These are phyloP conservation scores for Trichoderma pleuroti DNA, from an alignment of 2,329 filamentous ascomycete genomes.

Conservation along the genomic window DNA sequence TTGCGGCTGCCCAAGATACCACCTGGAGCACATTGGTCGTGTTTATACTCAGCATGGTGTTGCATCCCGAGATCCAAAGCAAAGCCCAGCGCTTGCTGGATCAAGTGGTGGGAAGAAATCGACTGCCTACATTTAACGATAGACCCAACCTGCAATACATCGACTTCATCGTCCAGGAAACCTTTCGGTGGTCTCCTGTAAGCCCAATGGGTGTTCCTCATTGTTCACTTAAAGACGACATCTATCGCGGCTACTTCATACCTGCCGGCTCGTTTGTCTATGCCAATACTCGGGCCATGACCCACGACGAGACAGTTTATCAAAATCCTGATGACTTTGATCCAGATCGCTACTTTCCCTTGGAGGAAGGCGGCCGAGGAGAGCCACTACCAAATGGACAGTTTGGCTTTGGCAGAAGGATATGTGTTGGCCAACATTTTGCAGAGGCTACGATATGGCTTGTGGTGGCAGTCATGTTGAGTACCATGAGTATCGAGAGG, in stretches of 20 bases:
- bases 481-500: slow-evolving; percentile 36
- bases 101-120: slow-evolving; percentile 40
- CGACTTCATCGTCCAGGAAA: slow-evolving; percentile 46
- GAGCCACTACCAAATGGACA: slow-evolving; percentile 46
- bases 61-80: slow-evolving; percentile 41
- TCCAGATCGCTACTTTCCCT: slow-evolving; percentile 42
- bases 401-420: slow-evolving; percentile 52
- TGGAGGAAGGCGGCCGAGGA: slow-evolving; percentile 36
- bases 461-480: slow-evolving; percentile 38
- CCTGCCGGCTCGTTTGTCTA: slow-evolving; percentile 49
- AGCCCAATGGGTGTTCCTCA: slow-evolving; percentile 54
- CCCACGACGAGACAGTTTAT: slow-evolving; percentile 40
- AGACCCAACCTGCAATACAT: slow-evolving; percentile 42
- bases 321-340: slow-evolving; percentile 42
- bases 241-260: slow-evolving; percentile 55
- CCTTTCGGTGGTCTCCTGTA: slow-evolving; percentile 43
- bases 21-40: slow-evolving; percentile 42
- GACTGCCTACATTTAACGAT: slow-evolving; percentile 47
- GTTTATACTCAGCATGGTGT: slow-evolving; percentile 44
- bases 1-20: slow-evolving; percentile 45
- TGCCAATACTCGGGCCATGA: slow-evolving; percentile 45
- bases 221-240: slow-evolving; percentile 50
- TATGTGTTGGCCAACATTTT: slow-evolving; percentile 49
- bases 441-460: slow-evolving; percentile 45
- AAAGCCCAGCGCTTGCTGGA: slow-evolving; percentile 49